These are phyloP conservation scores for Furcasterigmium furcatum DNA, from an alignment of 2,329 filamentous ascomycete species.

Conservation along the genomic window DNA sequence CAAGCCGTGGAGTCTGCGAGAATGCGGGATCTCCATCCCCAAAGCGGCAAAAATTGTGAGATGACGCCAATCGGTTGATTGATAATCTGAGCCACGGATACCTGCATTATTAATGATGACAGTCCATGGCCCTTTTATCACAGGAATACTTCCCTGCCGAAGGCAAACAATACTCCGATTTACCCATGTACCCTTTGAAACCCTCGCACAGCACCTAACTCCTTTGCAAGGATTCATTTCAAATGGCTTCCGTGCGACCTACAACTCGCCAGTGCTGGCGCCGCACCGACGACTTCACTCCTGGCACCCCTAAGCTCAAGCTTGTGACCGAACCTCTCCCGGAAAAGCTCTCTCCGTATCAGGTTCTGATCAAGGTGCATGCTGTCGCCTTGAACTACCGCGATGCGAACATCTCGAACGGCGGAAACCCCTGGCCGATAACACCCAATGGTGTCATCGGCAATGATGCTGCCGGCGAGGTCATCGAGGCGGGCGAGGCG, in stretches of 20 bases:
- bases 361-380: slow-evolving; percentile 24
- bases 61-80: no score
- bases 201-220: not conserved
- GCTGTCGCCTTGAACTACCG: slow-evolving; percentile 29
- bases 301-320: slow-evolving; percentile 25
- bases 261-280: slow-evolving; percentile 18
- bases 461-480: slow-evolving; percentile 38
- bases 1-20: no score
- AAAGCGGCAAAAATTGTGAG: no score
- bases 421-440: slow-evolving; percentile 36
- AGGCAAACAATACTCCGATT: no score
- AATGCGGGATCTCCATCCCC: no score
- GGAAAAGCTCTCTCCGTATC: slow-evolving; percentile 22
- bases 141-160: no score
- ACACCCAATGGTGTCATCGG: slow-evolving; percentile 25
- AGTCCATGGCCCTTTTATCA: no score
- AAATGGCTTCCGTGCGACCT: not conserved
- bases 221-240: not conserved
- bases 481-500: slow-evolving; percentile 30
- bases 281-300: slow-evolving; percentile 22
- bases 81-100: no score
- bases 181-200: no score
- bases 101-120: no score
- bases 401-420: slow-evolving; percentile 31
- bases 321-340: slow-evolving; percentile 27